Conservation (phyloP, 2,329 filamentous ascomycete genomes). For the Penicillium sp. region DNA sequence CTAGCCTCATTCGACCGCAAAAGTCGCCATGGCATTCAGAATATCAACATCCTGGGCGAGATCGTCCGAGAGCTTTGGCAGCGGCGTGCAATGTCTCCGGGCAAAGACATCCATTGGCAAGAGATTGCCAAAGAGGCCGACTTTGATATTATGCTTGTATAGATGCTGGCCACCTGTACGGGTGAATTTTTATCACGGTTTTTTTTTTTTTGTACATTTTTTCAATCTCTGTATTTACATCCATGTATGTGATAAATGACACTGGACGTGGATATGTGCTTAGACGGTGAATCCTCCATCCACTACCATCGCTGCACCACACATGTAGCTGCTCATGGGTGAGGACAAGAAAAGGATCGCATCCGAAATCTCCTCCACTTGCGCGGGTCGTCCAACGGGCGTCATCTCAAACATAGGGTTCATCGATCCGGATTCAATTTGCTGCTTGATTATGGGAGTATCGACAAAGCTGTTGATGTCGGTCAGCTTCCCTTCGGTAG, state of each 20-base stretch:
- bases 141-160: conserved; percentile 41
- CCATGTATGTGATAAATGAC: not conserved
- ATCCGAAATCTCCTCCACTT: conserved; percentile 59
- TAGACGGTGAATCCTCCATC: conserved; percentile 34
- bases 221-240: not conserved
- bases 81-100: conserved; percentile 22
- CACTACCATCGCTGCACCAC: conserved; percentile 38
- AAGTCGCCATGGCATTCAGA: conserved; percentile 42
- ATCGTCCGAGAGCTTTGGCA: conserved; percentile 40
- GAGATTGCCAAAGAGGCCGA: conserved; percentile 39
- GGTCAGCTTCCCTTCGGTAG: not conserved
- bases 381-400: conserved; percentile 53
- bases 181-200: not conserved
- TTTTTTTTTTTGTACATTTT: not conserved
- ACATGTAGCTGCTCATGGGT: conserved; percentile 50
- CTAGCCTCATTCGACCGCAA: conserved; percentile 37
- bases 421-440: conserved; percentile 18
- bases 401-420: conserved; percentile 49
- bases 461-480: conserved; percentile 26
- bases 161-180: conserved; percentile 3
- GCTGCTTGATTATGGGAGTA: conserved; percentile 28
- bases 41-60: conserved; percentile 37
- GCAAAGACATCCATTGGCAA: conserved; percentile 37
- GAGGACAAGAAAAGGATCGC: conserved; percentile 51
- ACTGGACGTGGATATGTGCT: not conserved